Base-by-base conservation (phyloP, 2,329 filamentous ascomycete species). In the Venturia effusa region DNA sequence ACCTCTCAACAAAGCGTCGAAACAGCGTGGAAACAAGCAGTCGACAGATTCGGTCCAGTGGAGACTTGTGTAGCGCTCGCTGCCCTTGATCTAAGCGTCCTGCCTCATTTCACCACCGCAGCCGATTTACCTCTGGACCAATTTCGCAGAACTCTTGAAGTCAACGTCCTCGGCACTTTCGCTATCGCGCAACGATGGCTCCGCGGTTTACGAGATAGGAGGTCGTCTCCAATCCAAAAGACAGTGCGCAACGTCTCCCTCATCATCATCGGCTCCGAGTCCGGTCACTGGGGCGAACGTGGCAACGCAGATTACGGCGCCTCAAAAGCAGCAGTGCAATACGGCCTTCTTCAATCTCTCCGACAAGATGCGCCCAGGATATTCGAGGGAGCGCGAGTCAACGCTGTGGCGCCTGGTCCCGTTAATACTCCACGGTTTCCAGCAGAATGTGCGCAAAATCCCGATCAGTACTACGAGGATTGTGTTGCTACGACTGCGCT, bases 371-470 rank as follows among this genome's bases (percentile, higher is more conserved):
- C 74, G 5, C 71, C 72, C 43, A 71, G 73, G 65, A 72, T 77
- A 27, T 75, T 71, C 64, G 66, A 67, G 30, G 67, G 69, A n/a
- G 73, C 75, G 30, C 63, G 67, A 57, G 75, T 80, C 27, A 81
- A 80, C 68, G 77, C 76, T 10, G 72, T 81, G 32, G 78, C 78
- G 4, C 79, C 79, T 19, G 79, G 78, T 8, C 71, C 77, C 5
- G 78, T 81, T 1, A 73, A 77, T 63, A 80, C 78, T 19, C 67
- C 67, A 13, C 73, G 78, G 59, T 80, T 79, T 66, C 67, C 68
- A 61, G 71, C 76, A 61, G 78, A 80, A 65, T 76, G 74, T 66
- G 70, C 67, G 45, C 69, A 71, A 19, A 74, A 76, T 65, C 73
- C 74, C 5, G 67, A 74, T 30, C 76, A 77, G 66, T 69, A 72